Percentiles rank a stretch among this genome's conserved stretches.
These are phyloP conservation scores for Chaetoceros tenuissimus DNA, from an alignment of 108 stramenopile species.

Conservation along the genomic window DNA sequence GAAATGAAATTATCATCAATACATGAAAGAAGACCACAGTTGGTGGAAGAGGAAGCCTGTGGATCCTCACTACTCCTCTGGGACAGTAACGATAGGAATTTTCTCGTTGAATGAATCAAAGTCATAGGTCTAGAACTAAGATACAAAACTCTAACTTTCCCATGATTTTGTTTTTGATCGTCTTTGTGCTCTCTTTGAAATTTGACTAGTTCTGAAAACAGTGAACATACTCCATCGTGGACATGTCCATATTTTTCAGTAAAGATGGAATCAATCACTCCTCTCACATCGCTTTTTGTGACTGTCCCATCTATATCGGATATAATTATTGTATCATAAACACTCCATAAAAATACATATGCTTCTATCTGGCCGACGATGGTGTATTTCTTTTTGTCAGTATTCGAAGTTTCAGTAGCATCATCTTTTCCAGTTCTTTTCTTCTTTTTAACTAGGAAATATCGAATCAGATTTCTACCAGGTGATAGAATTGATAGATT, in stretches of 20 bases:
- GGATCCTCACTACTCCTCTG: slow-evolving; percentile 15
- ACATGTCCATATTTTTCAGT: slow-evolving; percentile 46
- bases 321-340: slow-evolving; percentile 42
- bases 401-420: neutral
- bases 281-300: slow-evolving; percentile 63
- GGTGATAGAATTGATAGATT: slow-evolving; percentile 9
- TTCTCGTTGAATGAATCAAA: slow-evolving; percentile 50
- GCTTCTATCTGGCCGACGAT: slow-evolving; percentile 38
- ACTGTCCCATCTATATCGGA: slow-evolving; percentile 82
- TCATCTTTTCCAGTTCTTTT: neutral
- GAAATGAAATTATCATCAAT: neutral
- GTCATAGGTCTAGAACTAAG: slow-evolving; percentile 61
- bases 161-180: neutral
- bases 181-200: neutral
- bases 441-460: slow-evolving; percentile 10
- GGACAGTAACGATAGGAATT: slow-evolving; percentile 29
- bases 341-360: slow-evolving; percentile 54
- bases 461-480: slow-evolving; percentile 27
- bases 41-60: too few relatives aligned
- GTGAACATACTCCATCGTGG: slow-evolving; percentile 56
- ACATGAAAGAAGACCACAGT: too few relatives aligned
- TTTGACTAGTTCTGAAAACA: slow-evolving; percentile 32
- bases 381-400: neutral
- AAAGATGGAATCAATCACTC: slow-evolving; percentile 56
- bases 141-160: slow-evolving; percentile 57